phyloP scores from a whole-genome alignment of 2,329 filamentous ascomycete species.

The Pyrenophora seminiperda region DNA sequence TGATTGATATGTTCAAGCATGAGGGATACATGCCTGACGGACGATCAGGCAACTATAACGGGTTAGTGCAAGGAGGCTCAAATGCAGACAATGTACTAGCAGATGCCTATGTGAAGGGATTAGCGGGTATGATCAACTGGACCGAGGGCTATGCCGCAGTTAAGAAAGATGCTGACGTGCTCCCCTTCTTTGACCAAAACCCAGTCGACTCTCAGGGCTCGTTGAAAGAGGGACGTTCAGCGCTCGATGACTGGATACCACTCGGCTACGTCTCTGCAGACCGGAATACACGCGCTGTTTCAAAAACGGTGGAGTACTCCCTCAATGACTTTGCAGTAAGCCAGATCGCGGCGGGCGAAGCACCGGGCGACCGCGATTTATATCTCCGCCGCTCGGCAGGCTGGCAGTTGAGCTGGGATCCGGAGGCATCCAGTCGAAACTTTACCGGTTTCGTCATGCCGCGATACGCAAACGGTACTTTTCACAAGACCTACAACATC shows the following conservation, averaged over 20 bases:
- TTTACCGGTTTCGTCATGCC: conserved; percentile 48
- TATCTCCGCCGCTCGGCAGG: conserved; percentile 49
- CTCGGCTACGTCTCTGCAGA: conserved; percentile 50
- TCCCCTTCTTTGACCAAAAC: conserved; percentile 44
- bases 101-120: conserved; percentile 70
- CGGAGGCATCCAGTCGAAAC: conserved; percentile 44
- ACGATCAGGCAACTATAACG: conserved; percentile 62
- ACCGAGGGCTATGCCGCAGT: conserved; percentile 71
- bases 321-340: conserved; percentile 52
- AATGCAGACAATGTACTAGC: conserved; percentile 59
- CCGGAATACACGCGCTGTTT: conserved; percentile 47
- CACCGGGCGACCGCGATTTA: conserved; percentile 47
- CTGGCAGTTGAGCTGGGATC: conserved; percentile 52
- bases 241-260: conserved; percentile 52
- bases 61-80: conserved; percentile 49
- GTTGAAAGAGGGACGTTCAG: conserved; percentile 51
- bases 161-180: conserved; percentile 70
- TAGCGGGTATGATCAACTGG: conserved; percentile 70
- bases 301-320: conserved; percentile 51
- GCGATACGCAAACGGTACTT: conserved; percentile 43
- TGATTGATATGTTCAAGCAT: conserved; percentile 66
- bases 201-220: conserved; percentile 44
- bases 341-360: conserved; percentile 49
- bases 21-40: conserved; percentile 76
- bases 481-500: conserved; percentile 50